These are phyloP conservation scores for Kandelia obovata DNA, from an alignment of 345 rosid genomes.

Conservation along the genomic window DNA sequence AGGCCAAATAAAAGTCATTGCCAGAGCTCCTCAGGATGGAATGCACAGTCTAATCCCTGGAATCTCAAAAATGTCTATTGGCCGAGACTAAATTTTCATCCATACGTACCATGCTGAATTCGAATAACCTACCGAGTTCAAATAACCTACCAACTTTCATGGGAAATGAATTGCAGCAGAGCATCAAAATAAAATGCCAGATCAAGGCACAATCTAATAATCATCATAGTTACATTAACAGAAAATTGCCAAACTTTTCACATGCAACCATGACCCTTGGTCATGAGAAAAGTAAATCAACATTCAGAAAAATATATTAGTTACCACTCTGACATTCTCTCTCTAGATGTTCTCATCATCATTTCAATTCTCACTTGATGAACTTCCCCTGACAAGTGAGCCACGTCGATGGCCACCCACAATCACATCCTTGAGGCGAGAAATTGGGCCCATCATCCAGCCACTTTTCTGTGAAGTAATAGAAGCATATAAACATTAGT, in stretches of 20 bases:
- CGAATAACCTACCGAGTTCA: not conserved
- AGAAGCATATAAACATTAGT: not conserved
- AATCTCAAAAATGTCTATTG: no score
- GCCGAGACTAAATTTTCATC: no score
- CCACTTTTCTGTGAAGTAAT: constrained; percentile 49
- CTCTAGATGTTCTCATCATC: constrained; percentile 25
- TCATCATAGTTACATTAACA: constrained; percentile 18
- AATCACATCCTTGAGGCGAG: constrained; percentile 72
- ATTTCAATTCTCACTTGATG: constrained; percentile 47
- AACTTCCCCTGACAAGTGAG: constrained; percentile 49
- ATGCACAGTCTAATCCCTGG: no score
- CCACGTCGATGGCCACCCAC: constrained; percentile 71
- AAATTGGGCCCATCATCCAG: constrained; percentile 63
- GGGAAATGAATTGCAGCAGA: not conserved
- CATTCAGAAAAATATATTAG: constrained; percentile 14
- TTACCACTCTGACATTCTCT: no score
- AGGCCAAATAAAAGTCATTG: no score
- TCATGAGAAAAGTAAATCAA: constrained; percentile 13
- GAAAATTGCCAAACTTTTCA: constrained; percentile 4
- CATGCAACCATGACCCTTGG: constrained; percentile 10
- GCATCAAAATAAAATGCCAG: not conserved
- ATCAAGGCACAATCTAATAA: not conserved
- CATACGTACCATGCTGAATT: no score
- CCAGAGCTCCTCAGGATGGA: no score
- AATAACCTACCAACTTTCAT: not conserved